A percentile compares a stretch with the other conserved stretches of the same genome.
These are phyloP conservation scores for Tricholoma matsutake DNA, from an alignment of 768 basidiomycete genomes.

Conservation along the genomic window DNA sequence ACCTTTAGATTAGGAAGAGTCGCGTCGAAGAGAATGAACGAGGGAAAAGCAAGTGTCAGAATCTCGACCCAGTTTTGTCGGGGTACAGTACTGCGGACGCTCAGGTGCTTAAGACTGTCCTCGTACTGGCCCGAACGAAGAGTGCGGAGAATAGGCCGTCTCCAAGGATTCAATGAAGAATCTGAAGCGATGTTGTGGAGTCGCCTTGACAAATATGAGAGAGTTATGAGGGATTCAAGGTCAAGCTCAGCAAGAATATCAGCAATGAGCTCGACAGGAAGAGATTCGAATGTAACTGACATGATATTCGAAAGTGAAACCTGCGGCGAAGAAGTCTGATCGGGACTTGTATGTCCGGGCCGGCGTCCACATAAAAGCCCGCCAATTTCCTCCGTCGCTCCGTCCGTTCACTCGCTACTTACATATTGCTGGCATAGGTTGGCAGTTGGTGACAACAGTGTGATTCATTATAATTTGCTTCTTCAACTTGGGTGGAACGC, in stretches of 20 bases:
- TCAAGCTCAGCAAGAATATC: constrained; percentile 70
- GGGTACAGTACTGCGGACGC: constrained; percentile 62
- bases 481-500: no score
- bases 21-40: constrained; percentile 64
- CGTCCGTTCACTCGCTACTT: no score
- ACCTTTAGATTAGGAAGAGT: constrained; percentile 66
- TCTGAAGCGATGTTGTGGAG: constrained; percentile 60
- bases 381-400: no score
- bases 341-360: neutral
- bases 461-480: no score
- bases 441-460: no score
- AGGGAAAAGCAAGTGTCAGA: constrained; percentile 55
- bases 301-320: neutral
- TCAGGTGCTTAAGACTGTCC: constrained; percentile 50
- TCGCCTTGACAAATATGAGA: constrained; percentile 59
- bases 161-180: constrained; percentile 70
- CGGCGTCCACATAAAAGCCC: neutral
- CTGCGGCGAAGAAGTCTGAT: neutral
- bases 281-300: constrained; percentile 35
- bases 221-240: constrained; percentile 52
- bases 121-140: constrained; percentile 49
- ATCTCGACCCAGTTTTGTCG: constrained; percentile 81
- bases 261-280: constrained; percentile 78
- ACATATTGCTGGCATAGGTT: no score
- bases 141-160: constrained; percentile 60